Evolutionary conservation across 2,329 filamentous ascomycete genomes (phyloP), one percentile per base, ranked within the genome.

Genomic region (Fusarium sp.): DNA sequence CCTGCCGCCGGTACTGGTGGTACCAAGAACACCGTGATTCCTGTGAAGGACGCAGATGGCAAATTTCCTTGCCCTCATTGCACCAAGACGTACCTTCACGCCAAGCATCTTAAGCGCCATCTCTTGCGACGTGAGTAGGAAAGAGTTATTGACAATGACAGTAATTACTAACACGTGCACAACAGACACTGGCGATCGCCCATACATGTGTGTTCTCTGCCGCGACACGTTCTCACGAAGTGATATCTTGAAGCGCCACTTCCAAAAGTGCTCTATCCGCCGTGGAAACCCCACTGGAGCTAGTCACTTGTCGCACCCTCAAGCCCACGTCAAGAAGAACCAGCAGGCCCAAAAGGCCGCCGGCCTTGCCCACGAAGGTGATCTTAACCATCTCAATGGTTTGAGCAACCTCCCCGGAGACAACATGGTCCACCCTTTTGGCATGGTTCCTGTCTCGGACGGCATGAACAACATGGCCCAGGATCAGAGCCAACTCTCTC

Each of bases 61-160:
- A 98, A 98, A 84, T 99, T 97, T 78, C 95, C 96, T 63, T 99
- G 96, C 83, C 94, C 94, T 75, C 95, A 98, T 81, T 99, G 96
- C 84, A 97, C 94, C 76, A 98, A 98, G 86, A 98, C 95, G 8
- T 99, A 99, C 78, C 86, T 98, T 60, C 96, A 98, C 80, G 92
- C 95, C 46, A 98, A 99, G 86, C 96, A 98, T 82, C 82, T 98
- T 74, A 98, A 98, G 88, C 92, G 96, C 76, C 96, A 98, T 86
- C 88, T 98, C 63, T 85, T 98, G 74, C 88, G 96, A 87, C 96
- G 95, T 98, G 88, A 94, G 95, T 92, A 66, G 50, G 60, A 63
- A 48, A 39, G 65, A 68, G 66, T 81, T 84, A 46, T 59, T 62
- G 46, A 63, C 45, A 46, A 9, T 13, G 39, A 58, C 44, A 56